Conservation (phyloP, 352 stramenopile genomes). For the Pythium coloratum region DNA sequence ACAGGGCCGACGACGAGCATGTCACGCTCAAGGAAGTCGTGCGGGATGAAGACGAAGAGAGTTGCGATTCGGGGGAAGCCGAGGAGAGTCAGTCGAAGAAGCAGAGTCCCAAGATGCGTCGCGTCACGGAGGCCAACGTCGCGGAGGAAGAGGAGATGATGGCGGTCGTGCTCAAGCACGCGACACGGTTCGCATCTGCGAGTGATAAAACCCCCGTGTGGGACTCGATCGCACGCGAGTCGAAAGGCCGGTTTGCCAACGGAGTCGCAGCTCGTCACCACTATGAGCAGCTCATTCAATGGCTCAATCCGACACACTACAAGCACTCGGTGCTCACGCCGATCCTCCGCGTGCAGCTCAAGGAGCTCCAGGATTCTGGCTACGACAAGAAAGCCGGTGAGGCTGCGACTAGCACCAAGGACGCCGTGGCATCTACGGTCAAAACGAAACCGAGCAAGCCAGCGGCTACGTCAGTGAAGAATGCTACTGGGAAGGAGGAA, state of each 20-base stretch:
- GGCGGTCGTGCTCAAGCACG: slow-evolving; percentile 9
- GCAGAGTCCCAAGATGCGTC: neutral
- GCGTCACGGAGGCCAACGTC: neutral
- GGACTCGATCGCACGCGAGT: neutral
- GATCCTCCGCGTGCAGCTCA: neutral
- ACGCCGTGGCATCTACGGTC: too few relatives aligned
- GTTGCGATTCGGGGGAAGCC: too few relatives aligned
- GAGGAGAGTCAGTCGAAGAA: neutral
- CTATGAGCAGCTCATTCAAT: neutral
- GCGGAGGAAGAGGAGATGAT: slow-evolving; percentile 8
- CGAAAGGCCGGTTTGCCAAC: neutral
- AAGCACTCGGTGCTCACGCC: neutral
- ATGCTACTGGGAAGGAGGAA: neutral
- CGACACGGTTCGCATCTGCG: neutral
- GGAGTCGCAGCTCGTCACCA: neutral
- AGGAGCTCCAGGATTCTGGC: neutral
- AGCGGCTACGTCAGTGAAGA: too few relatives aligned
- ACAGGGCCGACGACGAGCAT: neutral
- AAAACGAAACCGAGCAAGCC: too few relatives aligned
- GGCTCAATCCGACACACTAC: slow-evolving; percentile 1
- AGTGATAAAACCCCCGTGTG: neutral
- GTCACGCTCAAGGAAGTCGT: neutral
- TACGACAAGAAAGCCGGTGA: neutral
- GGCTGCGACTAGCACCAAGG: too few relatives aligned
- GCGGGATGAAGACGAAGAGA: neutral